phyloP scores from a whole-genome alignment of 257 asterid genomes.

The Hygrophila difformis region DNA sequence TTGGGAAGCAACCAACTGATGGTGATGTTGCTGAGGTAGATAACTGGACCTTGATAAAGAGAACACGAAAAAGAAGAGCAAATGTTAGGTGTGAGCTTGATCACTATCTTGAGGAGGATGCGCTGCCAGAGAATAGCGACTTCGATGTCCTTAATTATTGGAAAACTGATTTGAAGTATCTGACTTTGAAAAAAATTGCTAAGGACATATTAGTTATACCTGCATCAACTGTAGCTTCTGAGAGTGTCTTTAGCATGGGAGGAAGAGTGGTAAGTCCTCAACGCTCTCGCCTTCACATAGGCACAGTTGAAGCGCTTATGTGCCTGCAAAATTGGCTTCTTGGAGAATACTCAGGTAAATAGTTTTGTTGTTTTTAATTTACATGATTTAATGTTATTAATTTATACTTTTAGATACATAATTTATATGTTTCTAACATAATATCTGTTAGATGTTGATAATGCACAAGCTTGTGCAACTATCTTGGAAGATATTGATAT shows the following conservation, averaged over 20 bases:
- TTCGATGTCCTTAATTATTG: conserved; percentile 3
- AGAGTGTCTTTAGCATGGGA: not conserved
- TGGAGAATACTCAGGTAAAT: no score
- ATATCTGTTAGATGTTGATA: no score
- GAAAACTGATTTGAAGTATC: not conserved
- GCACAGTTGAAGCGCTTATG: no score
- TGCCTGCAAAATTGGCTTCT: no score
- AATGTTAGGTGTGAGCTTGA: not conserved
- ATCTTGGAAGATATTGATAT: no score
- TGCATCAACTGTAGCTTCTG: not conserved
- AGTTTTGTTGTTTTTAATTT: no score
- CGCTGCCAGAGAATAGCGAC: not conserved
- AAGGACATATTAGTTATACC: not conserved
- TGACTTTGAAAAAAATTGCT: not conserved
- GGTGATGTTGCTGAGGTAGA: not conserved
- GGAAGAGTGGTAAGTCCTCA: no score
- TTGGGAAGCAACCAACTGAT: not conserved
- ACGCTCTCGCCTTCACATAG: no score
- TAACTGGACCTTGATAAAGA: not conserved
- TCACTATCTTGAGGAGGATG: conserved; percentile 3
- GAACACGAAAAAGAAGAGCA: not conserved
- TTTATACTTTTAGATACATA: no score
- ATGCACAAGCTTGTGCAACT: no score
- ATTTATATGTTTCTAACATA: no score
- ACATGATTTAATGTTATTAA: no score